Conservation (phyloP, 2,329 filamentous ascomycete genomes). For the Trichoderma atrobrunneum region DNA sequence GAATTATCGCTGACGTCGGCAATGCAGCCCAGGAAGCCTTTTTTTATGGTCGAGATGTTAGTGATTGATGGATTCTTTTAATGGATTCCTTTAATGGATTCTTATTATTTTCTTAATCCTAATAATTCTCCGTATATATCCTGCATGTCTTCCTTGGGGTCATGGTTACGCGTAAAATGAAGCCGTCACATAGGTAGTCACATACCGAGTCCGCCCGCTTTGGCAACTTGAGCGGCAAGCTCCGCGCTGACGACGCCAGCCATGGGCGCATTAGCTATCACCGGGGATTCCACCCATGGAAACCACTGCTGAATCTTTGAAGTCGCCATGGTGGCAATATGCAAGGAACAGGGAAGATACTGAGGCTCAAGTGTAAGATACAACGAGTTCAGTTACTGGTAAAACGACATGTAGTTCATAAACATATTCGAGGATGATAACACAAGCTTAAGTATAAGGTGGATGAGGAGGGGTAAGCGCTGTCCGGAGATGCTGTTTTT, state of each 20-base stretch:
- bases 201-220: conserved; percentile 39
- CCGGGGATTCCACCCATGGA: conserved; percentile 30
- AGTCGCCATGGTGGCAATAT: conserved; percentile 24
- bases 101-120: not conserved
- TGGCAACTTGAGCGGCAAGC: conserved; percentile 38
- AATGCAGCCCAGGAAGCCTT: conserved; percentile 35
- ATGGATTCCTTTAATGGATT: not conserved
- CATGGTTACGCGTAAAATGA: not conserved
- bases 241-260: conserved; percentile 32
- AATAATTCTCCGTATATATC: not conserved
- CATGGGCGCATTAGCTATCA: conserved; percentile 40
- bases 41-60: not conserved
- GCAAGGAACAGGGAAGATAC: not conserved
- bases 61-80: not conserved
- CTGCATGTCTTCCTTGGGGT: too few species aligned
- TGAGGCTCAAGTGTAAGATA: not conserved
- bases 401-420: not conserved
- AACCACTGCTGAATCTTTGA: conserved; percentile 31
- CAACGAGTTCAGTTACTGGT: not conserved
- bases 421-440: not conserved
- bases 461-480: not conserved
- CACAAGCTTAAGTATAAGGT: not conserved
- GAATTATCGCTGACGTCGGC: conserved; percentile 33
- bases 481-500: conserved; percentile 7
- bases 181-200: conserved; percentile 11